phyloP scores from a whole-genome alignment of 2,329 filamentous ascomycete genomes.

The Diaporthe sp. region DNA sequence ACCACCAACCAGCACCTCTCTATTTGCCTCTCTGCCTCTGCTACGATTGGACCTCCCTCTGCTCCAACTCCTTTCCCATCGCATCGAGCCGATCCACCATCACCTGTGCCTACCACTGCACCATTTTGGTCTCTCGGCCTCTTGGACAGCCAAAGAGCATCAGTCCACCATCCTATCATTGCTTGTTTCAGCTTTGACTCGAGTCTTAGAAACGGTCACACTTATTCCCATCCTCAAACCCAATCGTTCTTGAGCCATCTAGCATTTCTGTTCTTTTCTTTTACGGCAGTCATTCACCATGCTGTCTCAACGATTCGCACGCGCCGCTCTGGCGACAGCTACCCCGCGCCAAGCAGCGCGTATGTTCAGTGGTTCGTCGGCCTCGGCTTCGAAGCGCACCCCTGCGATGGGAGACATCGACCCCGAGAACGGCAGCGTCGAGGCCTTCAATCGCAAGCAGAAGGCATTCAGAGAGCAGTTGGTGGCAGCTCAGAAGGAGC shows the following conservation, averaged over 20 bases:
- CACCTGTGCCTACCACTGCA: constrained; percentile 15
- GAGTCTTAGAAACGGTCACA: constrained; percentile 13
- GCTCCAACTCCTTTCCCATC: constrained; percentile 6
- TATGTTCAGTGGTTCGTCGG: constrained; percentile 67
- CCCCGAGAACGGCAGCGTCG: constrained; percentile 76
- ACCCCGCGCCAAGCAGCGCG: constrained; percentile 62
- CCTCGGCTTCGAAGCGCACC: constrained; percentile 58
- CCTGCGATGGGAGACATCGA: constrained; percentile 91
- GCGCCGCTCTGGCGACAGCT: constrained; percentile 52
- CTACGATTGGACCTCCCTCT: constrained; percentile 34
- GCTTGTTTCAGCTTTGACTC: constrained; percentile 32
- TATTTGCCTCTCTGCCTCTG: constrained; percentile 37
- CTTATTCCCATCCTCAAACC: background rate
- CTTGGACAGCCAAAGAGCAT: constrained; percentile 14
- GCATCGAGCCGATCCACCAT: background rate
- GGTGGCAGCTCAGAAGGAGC: constrained; percentile 81
- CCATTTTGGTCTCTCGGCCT: constrained; percentile 17
- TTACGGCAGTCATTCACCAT: constrained; percentile 47
- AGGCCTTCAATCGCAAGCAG: constrained; percentile 85
- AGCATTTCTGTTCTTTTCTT: background rate
- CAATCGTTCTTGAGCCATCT: constrained; percentile 18
- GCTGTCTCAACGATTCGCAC: constrained; percentile 65
- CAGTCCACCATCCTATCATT: constrained; percentile 30
- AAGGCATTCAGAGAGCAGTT: constrained; percentile 88
- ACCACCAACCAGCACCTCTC: constrained; percentile 35